A percentile compares a stretch with the other conserved stretches of the same genome.
These are phyloP conservation scores for Cenchrus purpureus DNA, from an alignment of 176 grass and related monocot species.

Conservation along the genomic window DNA sequence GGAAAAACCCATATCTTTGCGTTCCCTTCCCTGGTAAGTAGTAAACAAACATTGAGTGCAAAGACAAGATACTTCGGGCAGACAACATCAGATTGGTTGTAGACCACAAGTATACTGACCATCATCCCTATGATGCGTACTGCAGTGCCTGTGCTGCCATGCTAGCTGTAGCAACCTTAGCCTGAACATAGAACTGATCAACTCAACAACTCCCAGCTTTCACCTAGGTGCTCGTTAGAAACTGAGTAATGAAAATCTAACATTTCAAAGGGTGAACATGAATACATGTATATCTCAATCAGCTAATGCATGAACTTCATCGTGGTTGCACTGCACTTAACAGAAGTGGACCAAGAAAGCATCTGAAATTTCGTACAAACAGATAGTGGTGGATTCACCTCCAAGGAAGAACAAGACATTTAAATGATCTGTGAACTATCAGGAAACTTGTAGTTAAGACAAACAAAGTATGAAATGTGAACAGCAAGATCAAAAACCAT, in stretches of 20 bases:
- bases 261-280: background rate
- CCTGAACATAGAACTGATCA: background rate
- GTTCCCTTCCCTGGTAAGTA: background rate
- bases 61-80: background rate
- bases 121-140: conserved; percentile 51
- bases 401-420: background rate
- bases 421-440: background rate
- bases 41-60: background rate
- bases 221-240: background rate
- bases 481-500: conserved; percentile 7
- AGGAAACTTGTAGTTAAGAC: background rate
- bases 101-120: conserved; percentile 28
- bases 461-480: background rate
- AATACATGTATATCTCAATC: background rate
- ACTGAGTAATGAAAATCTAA: background rate
- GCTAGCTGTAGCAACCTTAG: conserved; percentile 26
- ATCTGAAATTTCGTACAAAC: background rate
- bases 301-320: background rate
- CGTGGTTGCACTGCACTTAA: background rate
- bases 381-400: background rate
- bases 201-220: background rate
- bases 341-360: background rate
- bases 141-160: conserved; percentile 54
- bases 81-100: background rate
- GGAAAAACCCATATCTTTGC: background rate